These are phyloP conservation scores for Allium sativum DNA, from an alignment of 106 monocot genomes.

Conservation along the genomic window DNA sequence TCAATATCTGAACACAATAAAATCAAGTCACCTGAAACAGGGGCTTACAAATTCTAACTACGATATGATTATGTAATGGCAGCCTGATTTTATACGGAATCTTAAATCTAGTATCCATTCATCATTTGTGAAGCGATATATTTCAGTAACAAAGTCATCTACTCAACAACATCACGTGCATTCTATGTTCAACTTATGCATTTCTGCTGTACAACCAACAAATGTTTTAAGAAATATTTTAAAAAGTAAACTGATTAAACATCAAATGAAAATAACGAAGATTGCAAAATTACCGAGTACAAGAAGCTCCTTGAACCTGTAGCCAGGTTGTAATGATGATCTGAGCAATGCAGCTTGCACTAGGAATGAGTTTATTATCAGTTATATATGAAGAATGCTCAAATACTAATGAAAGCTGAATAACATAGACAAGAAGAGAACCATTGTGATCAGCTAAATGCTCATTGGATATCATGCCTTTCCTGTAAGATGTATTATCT, in stretches of 20 bases:
- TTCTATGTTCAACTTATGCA: no score
- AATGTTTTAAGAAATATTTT: no score
- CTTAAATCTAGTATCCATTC: no score
- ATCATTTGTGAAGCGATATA: no score
- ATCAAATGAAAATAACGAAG: no score
- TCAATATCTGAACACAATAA: conserved; percentile 38
- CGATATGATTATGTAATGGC: background rate
- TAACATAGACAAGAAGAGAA: conserved; percentile 6
- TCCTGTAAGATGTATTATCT: conserved; percentile 20
- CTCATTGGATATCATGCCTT: conserved; percentile 57
- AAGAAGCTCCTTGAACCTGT: conserved; percentile 72
- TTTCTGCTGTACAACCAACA: no score
- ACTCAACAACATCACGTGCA: no score
- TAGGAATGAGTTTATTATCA: conserved; percentile 13
- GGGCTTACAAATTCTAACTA: background rate
- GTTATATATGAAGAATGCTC: background rate
- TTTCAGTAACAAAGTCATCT: no score
- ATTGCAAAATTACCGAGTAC: conserved; percentile 54
- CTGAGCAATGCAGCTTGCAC: conserved; percentile 57
- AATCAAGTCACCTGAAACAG: background rate
- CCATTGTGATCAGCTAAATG: conserved; percentile 79
- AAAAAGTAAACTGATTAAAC: no score
- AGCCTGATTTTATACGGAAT: background rate
- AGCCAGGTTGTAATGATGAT: conserved; percentile 68
- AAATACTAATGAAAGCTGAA: background rate